These are phyloP conservation scores for Cucumis hystrix DNA, from an alignment of 306 rosid species.

Conservation along the genomic window DNA sequence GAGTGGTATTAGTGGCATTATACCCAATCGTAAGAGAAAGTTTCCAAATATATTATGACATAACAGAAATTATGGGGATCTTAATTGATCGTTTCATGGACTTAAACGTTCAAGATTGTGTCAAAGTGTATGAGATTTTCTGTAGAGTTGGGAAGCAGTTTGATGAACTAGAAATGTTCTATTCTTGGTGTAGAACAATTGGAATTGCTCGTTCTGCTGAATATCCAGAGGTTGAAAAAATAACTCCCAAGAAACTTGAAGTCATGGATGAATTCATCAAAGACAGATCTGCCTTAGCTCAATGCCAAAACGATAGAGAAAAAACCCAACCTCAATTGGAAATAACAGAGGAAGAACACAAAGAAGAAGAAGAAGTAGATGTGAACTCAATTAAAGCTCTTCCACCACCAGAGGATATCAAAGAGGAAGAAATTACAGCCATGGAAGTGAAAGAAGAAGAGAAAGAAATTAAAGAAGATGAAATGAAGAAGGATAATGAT, in stretches of 20 bases:
- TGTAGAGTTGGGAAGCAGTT: slow-evolving; percentile 67
- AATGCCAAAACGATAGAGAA: not conserved
- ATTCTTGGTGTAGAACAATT: slow-evolving; percentile 45
- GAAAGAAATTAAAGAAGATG: not conserved
- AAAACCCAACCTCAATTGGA: not conserved
- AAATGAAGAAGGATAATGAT: not conserved
- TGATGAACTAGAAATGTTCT: slow-evolving; percentile 70
- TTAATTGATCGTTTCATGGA: slow-evolving; percentile 65
- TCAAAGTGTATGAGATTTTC: slow-evolving; percentile 56
- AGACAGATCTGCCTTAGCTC: slow-evolving; percentile 35
- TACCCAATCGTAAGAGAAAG: slow-evolving; percentile 71
- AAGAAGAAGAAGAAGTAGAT: slow-evolving; percentile 29
- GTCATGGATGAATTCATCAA: slow-evolving; percentile 67
- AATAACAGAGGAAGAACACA: not conserved
- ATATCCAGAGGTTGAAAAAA: slow-evolving; percentile 66
- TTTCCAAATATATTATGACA: slow-evolving; percentile 51
- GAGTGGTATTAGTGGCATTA: slow-evolving; percentile 64
- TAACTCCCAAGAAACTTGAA: slow-evolving; percentile 57
- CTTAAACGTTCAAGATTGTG: slow-evolving; percentile 33
- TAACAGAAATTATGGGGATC: slow-evolving; percentile 40
- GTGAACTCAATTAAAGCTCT: slow-evolving; percentile 46
- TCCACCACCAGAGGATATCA: slow-evolving; percentile 42
- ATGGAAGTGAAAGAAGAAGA: slow-evolving; percentile 16
- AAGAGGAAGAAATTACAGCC: slow-evolving; percentile 3
- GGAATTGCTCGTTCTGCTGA: slow-evolving; percentile 76